Conservation (phyloP, 1,284 basidiomycete genomes). For the Cryptococcus sp. region DNA sequence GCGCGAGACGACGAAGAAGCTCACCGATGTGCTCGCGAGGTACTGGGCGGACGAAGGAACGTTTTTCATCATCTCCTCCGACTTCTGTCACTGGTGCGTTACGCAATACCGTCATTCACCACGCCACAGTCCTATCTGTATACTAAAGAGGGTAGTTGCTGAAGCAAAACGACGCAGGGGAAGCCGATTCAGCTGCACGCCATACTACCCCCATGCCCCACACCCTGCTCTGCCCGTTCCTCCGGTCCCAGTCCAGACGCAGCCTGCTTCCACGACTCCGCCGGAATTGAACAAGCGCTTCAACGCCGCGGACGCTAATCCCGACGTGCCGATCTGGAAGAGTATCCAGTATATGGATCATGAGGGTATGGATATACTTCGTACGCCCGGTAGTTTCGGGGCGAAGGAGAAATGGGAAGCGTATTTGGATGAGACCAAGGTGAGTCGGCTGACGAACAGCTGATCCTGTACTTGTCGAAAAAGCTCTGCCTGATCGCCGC, state of each 20-base stretch:
- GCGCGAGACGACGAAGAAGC: slow-evolving; percentile 62
- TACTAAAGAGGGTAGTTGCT: background rate
- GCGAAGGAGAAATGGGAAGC: slow-evolving; percentile 66
- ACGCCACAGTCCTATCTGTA: background rate
- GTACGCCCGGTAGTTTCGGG: slow-evolving; percentile 52
- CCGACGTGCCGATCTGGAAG: slow-evolving; percentile 71
- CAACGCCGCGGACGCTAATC: slow-evolving; percentile 63
- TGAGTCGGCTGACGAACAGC: slow-evolving; percentile 21
- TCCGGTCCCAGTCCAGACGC: slow-evolving; percentile 54
- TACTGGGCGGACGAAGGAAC: slow-evolving; percentile 77
- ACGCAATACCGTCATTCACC: background rate
- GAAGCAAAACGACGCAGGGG: slow-evolving; percentile 64
- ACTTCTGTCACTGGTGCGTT: slow-evolving; percentile 95
- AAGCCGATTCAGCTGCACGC: slow-evolving; percentile 82
- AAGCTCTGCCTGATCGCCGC: background rate
- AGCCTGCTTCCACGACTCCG: slow-evolving; percentile 38
- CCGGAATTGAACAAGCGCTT: slow-evolving; percentile 36
- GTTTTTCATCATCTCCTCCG: slow-evolving; percentile 87
- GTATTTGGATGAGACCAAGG: slow-evolving; percentile 72
- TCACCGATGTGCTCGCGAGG: slow-evolving; percentile 73
- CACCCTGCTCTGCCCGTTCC: slow-evolving; percentile 55
- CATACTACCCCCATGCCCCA: slow-evolving; percentile 76
- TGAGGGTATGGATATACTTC: slow-evolving; percentile 44
- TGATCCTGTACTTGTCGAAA: background rate
- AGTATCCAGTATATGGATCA: slow-evolving; percentile 56